Evolutionary conservation across 2,329 filamentous ascomycete species (phyloP).

Genomic region (Leptographium procerum): DNA sequence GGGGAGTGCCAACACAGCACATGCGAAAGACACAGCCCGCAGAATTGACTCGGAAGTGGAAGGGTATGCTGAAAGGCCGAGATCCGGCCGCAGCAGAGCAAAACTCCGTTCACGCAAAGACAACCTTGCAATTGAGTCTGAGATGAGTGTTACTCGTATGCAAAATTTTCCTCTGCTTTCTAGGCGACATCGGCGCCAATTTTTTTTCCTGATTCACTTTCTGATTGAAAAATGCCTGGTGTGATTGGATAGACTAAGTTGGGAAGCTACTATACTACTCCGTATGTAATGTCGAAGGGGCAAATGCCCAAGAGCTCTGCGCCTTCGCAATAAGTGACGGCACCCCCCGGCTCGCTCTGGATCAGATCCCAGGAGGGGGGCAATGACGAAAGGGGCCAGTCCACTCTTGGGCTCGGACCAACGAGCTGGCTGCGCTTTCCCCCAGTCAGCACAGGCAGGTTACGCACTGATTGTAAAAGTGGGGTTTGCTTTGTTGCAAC

Average conservation of each 20-base stretch:
- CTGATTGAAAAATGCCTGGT: constrained; percentile 7
- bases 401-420: neutral
- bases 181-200: constrained; percentile 11
- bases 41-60: neutral
- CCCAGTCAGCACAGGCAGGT: neutral
- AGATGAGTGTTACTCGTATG: neutral
- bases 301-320: neutral
- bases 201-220: neutral
- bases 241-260: constrained; percentile 5
- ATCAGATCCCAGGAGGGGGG: too few species aligned
- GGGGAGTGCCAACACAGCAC: neutral
- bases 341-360: neutral
- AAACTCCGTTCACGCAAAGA: neutral
- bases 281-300: too few species aligned
- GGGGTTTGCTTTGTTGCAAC: neutral
- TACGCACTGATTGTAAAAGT: neutral
- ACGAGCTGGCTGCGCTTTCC: neutral
- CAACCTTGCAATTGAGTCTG: neutral
- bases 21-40: neutral
- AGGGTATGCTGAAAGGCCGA: neutral
- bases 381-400: neutral
- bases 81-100: neutral
- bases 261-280: too few species aligned
- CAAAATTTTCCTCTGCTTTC: neutral
- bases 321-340: neutral